These are phyloP conservation scores for Paradendryphiella salina DNA, from an alignment of 2,329 filamentous ascomycete species.

Conservation along the genomic window DNA sequence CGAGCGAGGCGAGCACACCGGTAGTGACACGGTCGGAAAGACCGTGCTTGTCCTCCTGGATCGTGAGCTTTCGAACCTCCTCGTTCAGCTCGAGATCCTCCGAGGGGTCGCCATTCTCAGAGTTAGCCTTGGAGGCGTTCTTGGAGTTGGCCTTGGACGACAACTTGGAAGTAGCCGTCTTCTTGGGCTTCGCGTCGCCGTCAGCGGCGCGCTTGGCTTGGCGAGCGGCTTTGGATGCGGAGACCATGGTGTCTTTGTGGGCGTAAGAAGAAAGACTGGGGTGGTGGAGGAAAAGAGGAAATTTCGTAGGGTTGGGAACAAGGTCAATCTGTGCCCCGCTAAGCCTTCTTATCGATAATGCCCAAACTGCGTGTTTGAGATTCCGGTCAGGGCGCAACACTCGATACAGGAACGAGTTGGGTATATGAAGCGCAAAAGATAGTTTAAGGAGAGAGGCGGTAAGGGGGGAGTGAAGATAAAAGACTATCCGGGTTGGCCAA, in stretches of 20 bases:
- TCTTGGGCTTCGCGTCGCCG: conserved; percentile 69
- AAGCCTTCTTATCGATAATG: conserved; percentile 25
- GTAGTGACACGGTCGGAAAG: conserved; percentile 98
- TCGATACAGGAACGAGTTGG: conserved; percentile 18
- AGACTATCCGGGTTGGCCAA: conserved; percentile 13
- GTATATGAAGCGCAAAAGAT: conserved; percentile 6
- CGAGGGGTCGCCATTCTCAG: conserved; percentile 71
- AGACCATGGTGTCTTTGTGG: conserved; percentile 59
- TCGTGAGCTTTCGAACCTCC: conserved; percentile 83
- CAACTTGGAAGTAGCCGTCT: conserved; percentile 72
- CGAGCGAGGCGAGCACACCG: conserved; percentile 86
- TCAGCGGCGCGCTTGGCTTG: conserved; percentile 64
- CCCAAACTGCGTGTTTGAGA: conserved; percentile 12
- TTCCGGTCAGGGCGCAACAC: conserved; percentile 15
- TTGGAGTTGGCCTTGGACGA: conserved; percentile 70
- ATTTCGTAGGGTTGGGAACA: conserved; percentile 29
- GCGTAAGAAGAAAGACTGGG: conserved; percentile 20
- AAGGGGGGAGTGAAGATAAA: conserved; percentile 2
- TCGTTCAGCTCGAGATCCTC: conserved; percentile 66
- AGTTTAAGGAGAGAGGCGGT: background rate
- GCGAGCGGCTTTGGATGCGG: conserved; percentile 69
- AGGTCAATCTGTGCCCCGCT: conserved; percentile 28
- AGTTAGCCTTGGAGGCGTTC: conserved; percentile 64
- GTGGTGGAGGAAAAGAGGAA: conserved; percentile 29
- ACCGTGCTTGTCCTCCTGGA: conserved; percentile 95